Evolutionary conservation across 1,284 basidiomycete genomes (phyloP), one percentile per base, ranked within the genome.

Genomic region (Bondarzewia mesenterica): DNA sequence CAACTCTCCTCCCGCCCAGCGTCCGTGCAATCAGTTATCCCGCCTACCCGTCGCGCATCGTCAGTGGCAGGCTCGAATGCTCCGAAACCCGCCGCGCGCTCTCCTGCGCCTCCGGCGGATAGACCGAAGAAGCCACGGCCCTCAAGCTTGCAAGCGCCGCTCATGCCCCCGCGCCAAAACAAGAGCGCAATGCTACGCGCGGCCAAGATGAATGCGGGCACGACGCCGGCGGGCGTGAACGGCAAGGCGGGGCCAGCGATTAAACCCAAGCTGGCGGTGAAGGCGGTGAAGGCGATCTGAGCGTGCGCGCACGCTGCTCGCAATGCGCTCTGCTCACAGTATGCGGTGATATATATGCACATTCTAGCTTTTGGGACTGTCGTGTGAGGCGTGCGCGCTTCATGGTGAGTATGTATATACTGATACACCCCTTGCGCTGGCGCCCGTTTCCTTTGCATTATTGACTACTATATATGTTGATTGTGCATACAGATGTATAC

Each of bases 161-260:
- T 72, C 2, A 83, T 89, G 52, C 64, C 68, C 2, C 87, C 87
- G 5, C 72, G 85, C 44, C 76, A 72, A 49, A 90, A 90, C 63
- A 79, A 75, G 63, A 88, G 82, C 54, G 85, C 87, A 2, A 65
- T 80, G n/a, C 62, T 90, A 47, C 72, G 88, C 21, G 77, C 74
- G 12, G 81, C 80, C 52, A 87, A 87, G 66, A 72, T 76, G 68
- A 23, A 49, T 32, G 7, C 53, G 12, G 29, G 12, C n/a, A 10
- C 29, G n/a, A 32, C 29, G 10, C 29, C 29, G n/a, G 12, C 5
- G n/a, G 29, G 12, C n/a, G 29, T 32, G 5, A 32, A 32, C 29
- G 5, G 29, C 5, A 32, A 32, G 29, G 29, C 29, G 29, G n/a
- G 29, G 12, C n/a, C n/a, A n/a, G 5, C 6, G 29, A 32, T 32